A percentile compares a stretch with the other conserved stretches of the same genome.
Conservation (phyloP, 352 stramenopile species). For the Phytophthora pluvialis region DNA sequence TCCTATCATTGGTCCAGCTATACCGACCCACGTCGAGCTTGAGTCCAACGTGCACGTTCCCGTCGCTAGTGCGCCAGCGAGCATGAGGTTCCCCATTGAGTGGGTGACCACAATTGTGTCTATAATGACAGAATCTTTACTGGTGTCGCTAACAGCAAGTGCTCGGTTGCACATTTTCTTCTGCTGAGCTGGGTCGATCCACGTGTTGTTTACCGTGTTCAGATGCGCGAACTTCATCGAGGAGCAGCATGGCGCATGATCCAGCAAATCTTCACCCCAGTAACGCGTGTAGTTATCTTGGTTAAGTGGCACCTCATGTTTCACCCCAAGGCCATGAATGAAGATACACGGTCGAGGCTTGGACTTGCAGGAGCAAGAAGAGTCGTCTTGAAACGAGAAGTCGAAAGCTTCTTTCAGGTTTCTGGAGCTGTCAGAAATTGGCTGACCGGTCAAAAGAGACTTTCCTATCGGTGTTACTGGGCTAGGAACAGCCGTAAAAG, state of each 20-base stretch:
- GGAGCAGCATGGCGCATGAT: conserved; percentile 26
- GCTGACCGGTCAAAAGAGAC: conserved; percentile 17
- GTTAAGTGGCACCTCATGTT: conserved; percentile 14
- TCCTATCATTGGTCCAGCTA: conserved; percentile 31
- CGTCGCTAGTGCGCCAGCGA: conserved; percentile 30
- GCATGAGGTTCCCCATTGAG: conserved; percentile 32
- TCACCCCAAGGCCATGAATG: conserved; percentile 25
- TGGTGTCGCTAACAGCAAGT: conserved; percentile 22
- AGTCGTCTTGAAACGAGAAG: conserved; percentile 16
- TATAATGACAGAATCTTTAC: conserved; percentile 5
- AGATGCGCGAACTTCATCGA: conserved; percentile 24
- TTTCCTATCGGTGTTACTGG: conserved; percentile 16
- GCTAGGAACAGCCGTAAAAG: too few species aligned
- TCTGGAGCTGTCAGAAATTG: neutral
- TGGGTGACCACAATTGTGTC: conserved; percentile 33
- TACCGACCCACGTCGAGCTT: conserved; percentile 38
- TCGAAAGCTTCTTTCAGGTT: conserved; percentile 24
- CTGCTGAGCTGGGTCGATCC: conserved; percentile 11
- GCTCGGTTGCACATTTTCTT: conserved; percentile 28
- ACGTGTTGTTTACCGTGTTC: conserved; percentile 23
- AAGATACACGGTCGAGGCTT: conserved; percentile 28
- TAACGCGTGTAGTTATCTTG: conserved; percentile 18
- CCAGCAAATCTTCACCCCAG: conserved; percentile 24
- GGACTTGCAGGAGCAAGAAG: conserved; percentile 27
- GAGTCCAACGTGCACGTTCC: conserved; percentile 25